Conservation (phyloP, 805 yeast genomes). For the Starmerella apicola region DNA sequence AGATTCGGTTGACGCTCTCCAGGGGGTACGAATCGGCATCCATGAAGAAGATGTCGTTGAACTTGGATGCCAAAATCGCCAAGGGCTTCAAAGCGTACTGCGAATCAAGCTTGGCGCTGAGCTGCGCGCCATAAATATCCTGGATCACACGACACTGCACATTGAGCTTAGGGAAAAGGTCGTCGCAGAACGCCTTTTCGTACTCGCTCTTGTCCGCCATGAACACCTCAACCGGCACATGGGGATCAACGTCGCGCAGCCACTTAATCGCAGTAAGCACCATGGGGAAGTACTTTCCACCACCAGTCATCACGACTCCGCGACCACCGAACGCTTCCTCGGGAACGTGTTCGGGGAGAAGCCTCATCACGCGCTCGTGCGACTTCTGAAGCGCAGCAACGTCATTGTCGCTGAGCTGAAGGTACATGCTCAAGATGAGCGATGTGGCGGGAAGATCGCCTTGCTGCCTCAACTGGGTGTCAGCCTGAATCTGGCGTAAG, state of each 20-base stretch:
- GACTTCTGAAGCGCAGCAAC: constrained; percentile 5
- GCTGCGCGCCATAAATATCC: constrained; percentile 46
- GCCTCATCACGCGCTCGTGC: constrained; percentile 11
- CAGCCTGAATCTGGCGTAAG: constrained; percentile 32
- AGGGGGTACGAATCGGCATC: constrained; percentile 72
- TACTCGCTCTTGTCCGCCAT: constrained; percentile 60
- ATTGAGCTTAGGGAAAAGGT: constrained; percentile 45
- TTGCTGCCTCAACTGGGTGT: constrained; percentile 20
- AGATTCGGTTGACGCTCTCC: constrained; percentile 47
- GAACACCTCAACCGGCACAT: constrained; percentile 71
- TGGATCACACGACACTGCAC: constrained; percentile 58
- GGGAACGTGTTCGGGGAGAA: constrained; percentile 10
- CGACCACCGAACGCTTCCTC: constrained; percentile 26
- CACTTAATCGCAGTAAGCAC: constrained; percentile 53
- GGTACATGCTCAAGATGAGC: constrained; percentile 10
- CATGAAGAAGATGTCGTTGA: constrained; percentile 55
- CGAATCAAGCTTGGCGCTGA: constrained; percentile 38
- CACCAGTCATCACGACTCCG: constrained; percentile 64
- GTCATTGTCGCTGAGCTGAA: constrained; percentile 14
- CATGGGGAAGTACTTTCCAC: constrained; percentile 65
- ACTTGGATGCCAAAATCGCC: constrained; percentile 59
- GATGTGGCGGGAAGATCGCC: constrained; percentile 16
- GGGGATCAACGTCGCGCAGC: constrained; percentile 48
- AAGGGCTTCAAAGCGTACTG: constrained; percentile 57
- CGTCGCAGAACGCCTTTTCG: constrained; percentile 58